A percentile compares a stretch with the other conserved stretches of the same genome.
These are phyloP conservation scores for Chenopodium formosanum DNA, from an alignment of 148 eudicot species.

Conservation along the genomic window DNA sequence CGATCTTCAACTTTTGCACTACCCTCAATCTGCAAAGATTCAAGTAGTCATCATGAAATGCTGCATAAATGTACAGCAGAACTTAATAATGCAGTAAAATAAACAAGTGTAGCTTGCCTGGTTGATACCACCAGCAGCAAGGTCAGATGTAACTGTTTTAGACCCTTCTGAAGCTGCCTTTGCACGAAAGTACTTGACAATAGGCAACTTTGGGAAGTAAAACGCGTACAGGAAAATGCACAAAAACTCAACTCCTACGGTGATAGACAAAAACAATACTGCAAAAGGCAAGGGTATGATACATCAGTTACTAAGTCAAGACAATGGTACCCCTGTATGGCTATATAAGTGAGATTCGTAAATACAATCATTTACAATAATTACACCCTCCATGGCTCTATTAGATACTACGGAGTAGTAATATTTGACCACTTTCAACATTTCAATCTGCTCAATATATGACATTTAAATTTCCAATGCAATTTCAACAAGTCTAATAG, in stretches of 20 bases:
- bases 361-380: not conserved
- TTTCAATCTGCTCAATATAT: no score
- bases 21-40: constrained; percentile 31
- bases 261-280: constrained; percentile 53
- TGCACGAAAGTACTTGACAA: constrained; percentile 57
- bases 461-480: not conserved
- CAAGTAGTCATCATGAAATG: not conserved
- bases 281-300: constrained; percentile 19
- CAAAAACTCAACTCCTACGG: constrained; percentile 43
- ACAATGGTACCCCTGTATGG: not conserved
- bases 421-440: no score
- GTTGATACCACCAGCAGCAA: constrained; percentile 54
- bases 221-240: constrained; percentile 53
- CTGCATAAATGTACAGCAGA: not conserved
- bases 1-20: constrained; percentile 30
- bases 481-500: no score
- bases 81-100: not conserved
- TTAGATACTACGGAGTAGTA: no score
- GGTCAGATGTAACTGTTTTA: constrained; percentile 54
- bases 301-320: no score
- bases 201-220: constrained; percentile 52
- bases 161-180: constrained; percentile 68
- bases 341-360: not conserved
- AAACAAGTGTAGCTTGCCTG: constrained; percentile 24
- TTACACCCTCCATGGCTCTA: not conserved